These are phyloP conservation scores for Leishmania martiniquensis DNA, from an alignment of 208 protist genomes.

Conservation along the genomic window DNA sequence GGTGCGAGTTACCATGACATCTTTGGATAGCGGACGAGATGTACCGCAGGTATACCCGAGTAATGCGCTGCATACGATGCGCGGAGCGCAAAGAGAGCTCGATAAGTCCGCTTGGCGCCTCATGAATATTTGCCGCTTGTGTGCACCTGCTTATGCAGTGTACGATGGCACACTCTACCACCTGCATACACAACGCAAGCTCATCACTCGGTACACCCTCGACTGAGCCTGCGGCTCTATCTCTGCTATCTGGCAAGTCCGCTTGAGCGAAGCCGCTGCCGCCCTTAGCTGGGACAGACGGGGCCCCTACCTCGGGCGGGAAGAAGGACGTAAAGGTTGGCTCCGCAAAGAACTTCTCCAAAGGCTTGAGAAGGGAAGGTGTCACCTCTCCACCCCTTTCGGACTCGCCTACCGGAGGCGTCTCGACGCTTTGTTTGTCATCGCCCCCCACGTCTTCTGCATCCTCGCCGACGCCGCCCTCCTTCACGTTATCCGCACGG, in stretches of 20 bases:
- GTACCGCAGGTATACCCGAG: neutral
- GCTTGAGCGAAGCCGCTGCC: neutral
- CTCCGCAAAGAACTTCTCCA: neutral
- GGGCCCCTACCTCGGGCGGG: neutral
- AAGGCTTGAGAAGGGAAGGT: neutral
- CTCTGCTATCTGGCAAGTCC: neutral
- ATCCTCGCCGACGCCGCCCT: neutral
- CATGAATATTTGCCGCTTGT: neutral
- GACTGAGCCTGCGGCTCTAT: no score
- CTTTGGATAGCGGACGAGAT: neutral
- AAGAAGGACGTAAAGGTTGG: neutral
- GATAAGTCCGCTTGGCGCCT: neutral
- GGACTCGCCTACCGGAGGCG: neutral
- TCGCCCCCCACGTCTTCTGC: neutral
- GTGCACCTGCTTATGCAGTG: conserved; percentile 3
- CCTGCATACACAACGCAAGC: neutral
- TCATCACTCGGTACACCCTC: neutral
- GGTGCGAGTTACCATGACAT: neutral
- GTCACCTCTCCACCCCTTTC: neutral
- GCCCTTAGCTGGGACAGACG: neutral
- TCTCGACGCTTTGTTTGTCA: neutral
- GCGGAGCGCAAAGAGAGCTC: conserved; percentile 1
- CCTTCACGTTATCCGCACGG: neutral
- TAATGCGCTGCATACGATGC: neutral
- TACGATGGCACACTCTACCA: conserved; percentile 4